These are phyloP conservation scores for Teratosphaeria zuluensis DNA, from an alignment of 2,329 filamentous ascomycete species.

Conservation along the genomic window DNA sequence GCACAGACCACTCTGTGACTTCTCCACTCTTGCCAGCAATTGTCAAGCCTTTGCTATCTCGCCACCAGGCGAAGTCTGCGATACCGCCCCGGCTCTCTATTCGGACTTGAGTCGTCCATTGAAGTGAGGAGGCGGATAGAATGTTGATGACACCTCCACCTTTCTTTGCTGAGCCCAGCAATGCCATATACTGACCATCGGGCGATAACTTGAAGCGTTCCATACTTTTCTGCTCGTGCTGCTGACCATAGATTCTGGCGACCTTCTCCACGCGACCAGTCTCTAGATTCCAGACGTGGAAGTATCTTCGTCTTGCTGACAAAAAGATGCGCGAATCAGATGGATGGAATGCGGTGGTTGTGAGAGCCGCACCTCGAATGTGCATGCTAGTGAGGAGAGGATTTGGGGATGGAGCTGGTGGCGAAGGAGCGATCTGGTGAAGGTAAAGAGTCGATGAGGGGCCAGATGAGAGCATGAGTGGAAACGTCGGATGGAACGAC, in stretches of 20 bases:
- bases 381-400: conserved; percentile 86
- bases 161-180: conserved; percentile 70
- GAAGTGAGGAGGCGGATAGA: conserved; percentile 66
- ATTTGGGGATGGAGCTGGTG: conserved; percentile 65
- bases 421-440: conserved; percentile 71
- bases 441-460: conserved; percentile 76
- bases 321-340: conserved; percentile 72
- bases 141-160: conserved; percentile 84
- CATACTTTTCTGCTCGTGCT: conserved; percentile 80
- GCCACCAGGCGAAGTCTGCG: conserved; percentile 90
- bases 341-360: conserved; percentile 68
- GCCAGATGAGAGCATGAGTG: conserved; percentile 82
- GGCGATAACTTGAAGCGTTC: conserved; percentile 83
- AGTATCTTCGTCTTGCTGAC: conserved; percentile 77
- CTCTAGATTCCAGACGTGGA: conserved; percentile 86
- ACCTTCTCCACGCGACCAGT: conserved; percentile 77
- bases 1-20: conserved; percentile 78
- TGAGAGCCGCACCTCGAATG: conserved; percentile 71
- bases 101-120: conserved; percentile 77
- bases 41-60: conserved; percentile 67
- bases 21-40: conserved; percentile 81
- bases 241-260: conserved; percentile 61
- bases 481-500: conserved; percentile 79
- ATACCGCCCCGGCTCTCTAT: conserved; percentile 76
- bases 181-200: conserved; percentile 73